phyloP scores from a whole-genome alignment of 768 basidiomycete genomes.

The Russula sp. region DNA sequence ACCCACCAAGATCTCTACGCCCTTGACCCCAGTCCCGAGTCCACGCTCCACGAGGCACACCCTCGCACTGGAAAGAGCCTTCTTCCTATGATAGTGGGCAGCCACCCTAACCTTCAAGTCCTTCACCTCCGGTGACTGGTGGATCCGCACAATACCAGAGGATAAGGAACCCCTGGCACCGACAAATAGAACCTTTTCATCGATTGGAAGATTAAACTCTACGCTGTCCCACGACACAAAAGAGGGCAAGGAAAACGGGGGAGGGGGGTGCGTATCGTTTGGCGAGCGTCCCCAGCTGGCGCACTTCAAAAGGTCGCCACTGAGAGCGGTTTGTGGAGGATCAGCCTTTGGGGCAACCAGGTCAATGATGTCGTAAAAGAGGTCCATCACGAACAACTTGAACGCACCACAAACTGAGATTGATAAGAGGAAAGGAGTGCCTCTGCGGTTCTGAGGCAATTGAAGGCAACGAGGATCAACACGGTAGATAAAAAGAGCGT shows the following conservation, averaged over 20 bases:
- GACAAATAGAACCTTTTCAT: neutral
- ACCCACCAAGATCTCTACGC: conserved; percentile 6
- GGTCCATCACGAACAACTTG: neutral
- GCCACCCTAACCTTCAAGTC: conserved; percentile 4
- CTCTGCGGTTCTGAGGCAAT: neutral
- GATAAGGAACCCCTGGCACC: conserved; percentile 1
- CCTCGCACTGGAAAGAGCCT: conserved; percentile 1
- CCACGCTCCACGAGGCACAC: neutral
- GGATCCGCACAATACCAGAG: conserved; percentile 7
- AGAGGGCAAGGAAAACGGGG: neutral
- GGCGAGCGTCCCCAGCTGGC: neutral
- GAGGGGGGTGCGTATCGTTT: neutral
- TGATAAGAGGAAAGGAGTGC: neutral
- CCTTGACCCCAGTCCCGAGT: neutral
- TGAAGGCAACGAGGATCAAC: neutral
- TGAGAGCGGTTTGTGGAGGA: neutral
- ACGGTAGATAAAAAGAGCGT: neutral
- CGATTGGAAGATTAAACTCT: conserved; percentile 6
- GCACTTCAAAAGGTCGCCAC: neutral
- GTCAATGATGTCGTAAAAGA: neutral
- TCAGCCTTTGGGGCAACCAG: neutral
- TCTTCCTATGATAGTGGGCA: neutral
- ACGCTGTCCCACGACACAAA: neutral
- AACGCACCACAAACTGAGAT: neutral
- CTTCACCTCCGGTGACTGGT: neutral